A percentile compares a stretch with the other conserved stretches of the same genome.
Evolutionary conservation across 306 rosid genomes (phyloP).

Genomic region (Medicago ruthenica): DNA sequence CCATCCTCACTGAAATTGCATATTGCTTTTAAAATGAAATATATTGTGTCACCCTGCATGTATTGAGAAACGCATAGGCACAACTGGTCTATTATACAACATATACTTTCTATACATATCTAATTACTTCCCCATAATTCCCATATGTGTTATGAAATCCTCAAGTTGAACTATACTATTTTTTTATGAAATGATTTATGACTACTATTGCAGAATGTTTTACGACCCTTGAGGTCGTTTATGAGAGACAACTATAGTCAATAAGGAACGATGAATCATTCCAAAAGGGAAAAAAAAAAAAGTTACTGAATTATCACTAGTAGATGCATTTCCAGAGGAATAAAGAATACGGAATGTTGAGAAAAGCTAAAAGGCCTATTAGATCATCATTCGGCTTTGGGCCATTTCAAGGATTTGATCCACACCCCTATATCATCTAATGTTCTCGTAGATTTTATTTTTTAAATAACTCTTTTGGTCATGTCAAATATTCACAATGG

Average conservation of each 20-base stretch:
- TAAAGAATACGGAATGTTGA: slow-evolving; percentile 10
- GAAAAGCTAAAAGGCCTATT: slow-evolving; percentile 23
- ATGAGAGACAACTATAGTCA: background rate
- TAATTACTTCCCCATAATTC: no score
- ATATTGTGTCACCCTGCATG: background rate
- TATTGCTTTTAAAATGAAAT: background rate
- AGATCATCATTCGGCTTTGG: slow-evolving; percentile 31
- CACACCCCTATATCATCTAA: slow-evolving; percentile 6
- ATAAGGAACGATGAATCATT: slow-evolving; percentile 13
- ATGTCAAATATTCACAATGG: background rate
- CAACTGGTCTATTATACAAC: no score
- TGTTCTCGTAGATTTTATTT: slow-evolving; percentile 21
- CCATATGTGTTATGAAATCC: background rate
- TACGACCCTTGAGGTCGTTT: background rate
- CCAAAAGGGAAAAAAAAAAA: slow-evolving; percentile 21
- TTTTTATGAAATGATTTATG: no score
- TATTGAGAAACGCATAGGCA: background rate
- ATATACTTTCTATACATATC: no score
- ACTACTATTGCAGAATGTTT: background rate
- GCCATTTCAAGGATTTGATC: slow-evolving; percentile 34
- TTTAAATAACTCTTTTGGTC: background rate
- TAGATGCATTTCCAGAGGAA: slow-evolving; percentile 25
- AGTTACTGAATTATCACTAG: background rate
- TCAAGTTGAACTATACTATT: background rate
- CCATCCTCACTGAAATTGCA: background rate